A percentile compares a stretch with the other conserved stretches of the same genome.
Conservation (phyloP, 805 yeast genomes). For the Yamadazyma scolyti region DNA sequence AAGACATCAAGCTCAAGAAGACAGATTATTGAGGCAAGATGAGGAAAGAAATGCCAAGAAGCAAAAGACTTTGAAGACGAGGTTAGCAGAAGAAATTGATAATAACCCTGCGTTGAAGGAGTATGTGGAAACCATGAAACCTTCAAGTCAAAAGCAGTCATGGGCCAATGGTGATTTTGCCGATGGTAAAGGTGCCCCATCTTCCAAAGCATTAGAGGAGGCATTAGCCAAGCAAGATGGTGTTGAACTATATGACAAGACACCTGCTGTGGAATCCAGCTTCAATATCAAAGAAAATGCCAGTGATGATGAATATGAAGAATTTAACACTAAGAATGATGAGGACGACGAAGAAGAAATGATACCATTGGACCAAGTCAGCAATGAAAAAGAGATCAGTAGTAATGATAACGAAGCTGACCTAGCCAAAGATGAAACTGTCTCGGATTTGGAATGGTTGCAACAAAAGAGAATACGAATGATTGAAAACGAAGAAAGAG, state of each 20-base stretch:
- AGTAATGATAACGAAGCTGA: slow-evolving; percentile 11
- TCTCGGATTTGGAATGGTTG: slow-evolving; percentile 87
- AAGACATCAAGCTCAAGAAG: slow-evolving; percentile 37
- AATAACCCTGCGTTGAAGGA: slow-evolving; percentile 70
- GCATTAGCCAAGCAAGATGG: slow-evolving; percentile 31
- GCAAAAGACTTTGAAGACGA: slow-evolving; percentile 28
- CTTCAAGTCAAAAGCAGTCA: slow-evolving; percentile 62
- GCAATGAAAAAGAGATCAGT: slow-evolving; percentile 19
- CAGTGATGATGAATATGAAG: slow-evolving; percentile 54
- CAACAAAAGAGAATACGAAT: slow-evolving; percentile 71
- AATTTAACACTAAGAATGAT: slow-evolving; percentile 38
- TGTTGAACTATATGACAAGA: slow-evolving; percentile 3
- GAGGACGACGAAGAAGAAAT: slow-evolving; percentile 26
- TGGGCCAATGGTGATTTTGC: slow-evolving; percentile 67
- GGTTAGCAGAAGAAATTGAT: slow-evolving; percentile 59
- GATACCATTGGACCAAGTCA: slow-evolving; percentile 37
- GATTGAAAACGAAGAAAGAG: slow-evolving; percentile 27
- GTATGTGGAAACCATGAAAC: slow-evolving; percentile 79
- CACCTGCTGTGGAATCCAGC: slow-evolving; percentile 2
- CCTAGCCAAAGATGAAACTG: slow-evolving; percentile 61
- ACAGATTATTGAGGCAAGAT: slow-evolving; percentile 33
- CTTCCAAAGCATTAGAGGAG: slow-evolving; percentile 39
- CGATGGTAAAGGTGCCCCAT: slow-evolving; percentile 44
- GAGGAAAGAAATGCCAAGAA: slow-evolving; percentile 39
- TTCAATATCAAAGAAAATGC: slow-evolving; percentile 34